Evolutionary conservation across 768 basidiomycete species (phyloP).

Genomic region (Termitomyces sp.): DNA sequence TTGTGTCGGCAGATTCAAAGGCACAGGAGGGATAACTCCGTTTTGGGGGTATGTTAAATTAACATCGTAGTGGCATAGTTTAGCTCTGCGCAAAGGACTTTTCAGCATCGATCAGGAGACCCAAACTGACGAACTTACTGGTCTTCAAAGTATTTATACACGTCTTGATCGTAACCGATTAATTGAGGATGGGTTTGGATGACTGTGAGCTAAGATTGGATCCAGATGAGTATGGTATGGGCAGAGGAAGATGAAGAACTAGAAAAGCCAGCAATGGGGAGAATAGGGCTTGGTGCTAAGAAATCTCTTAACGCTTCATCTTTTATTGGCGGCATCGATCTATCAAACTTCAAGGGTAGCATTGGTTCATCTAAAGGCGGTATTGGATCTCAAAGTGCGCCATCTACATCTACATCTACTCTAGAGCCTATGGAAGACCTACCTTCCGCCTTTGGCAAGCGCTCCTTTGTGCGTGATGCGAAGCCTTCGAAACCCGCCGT

Average conservation of each 20-base stretch:
- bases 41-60: slow-evolving; percentile 69
- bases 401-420: slow-evolving; percentile 16
- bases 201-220: slow-evolving; percentile 39
- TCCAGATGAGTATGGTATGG: slow-evolving; percentile 21
- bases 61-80: slow-evolving; percentile 62
- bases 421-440: slow-evolving; percentile 21
- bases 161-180: slow-evolving; percentile 65
- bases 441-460: slow-evolving; percentile 40
- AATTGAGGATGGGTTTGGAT: slow-evolving; percentile 75
- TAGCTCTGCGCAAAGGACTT: slow-evolving; percentile 32
- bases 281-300: slow-evolving; percentile 35
- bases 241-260: slow-evolving; percentile 44
- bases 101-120: not conserved
- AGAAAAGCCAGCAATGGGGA: slow-evolving; percentile 36
- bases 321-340: slow-evolving; percentile 25
- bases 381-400: slow-evolving; percentile 21
- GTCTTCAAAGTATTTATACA: slow-evolving; percentile 63
- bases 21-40: slow-evolving; percentile 43
- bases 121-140: slow-evolving; percentile 46
- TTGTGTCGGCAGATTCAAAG: slow-evolving; percentile 28
- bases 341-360: slow-evolving; percentile 36
- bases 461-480: slow-evolving; percentile 50
- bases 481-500: slow-evolving; percentile 43
- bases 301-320: not conserved
- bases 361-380: slow-evolving; percentile 35